Percentiles rank a stretch among this genome's conserved stretches.
Evolutionary conservation across 169 alveolate species (phyloP).

Genomic region (Fabrea salina): DNA sequence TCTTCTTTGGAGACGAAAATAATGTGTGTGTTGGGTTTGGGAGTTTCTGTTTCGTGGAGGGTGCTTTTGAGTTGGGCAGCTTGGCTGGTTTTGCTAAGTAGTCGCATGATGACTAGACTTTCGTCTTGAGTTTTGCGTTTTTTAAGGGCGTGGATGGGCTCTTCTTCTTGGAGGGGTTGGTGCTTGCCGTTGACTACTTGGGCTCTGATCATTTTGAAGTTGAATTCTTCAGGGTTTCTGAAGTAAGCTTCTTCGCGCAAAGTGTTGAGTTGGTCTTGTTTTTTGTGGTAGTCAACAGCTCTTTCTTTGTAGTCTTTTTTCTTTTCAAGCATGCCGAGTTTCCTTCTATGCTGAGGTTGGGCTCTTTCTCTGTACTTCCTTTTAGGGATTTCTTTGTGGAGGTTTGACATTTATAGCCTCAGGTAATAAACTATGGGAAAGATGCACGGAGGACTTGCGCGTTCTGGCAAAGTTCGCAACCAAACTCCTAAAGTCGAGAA

Average conservation of each 20-base stretch:
- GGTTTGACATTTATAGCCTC: constrained; percentile 22
- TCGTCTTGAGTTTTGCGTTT: constrained; percentile 26
- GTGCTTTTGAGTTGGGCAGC: constrained; percentile 25
- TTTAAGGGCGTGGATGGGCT: constrained; percentile 2
- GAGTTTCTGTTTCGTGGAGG: constrained; percentile 43
- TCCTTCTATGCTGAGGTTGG: constrained; percentile 50
- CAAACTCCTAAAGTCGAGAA: too few relatives aligned
- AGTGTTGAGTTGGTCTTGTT: constrained; percentile 51
- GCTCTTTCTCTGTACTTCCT: constrained; percentile 69
- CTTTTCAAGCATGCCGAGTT: constrained; percentile 68
- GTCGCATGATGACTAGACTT: constrained; percentile 26
- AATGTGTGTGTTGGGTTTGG: constrained; percentile 39
- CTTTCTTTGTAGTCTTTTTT: constrained; percentile 68
- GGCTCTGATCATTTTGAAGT: constrained; percentile 60
- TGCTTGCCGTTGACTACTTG: constrained; percentile 50
- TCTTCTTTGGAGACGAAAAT: constrained; percentile 30
- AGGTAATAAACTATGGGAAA: constrained; percentile 15
- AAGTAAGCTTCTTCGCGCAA: constrained; percentile 59
- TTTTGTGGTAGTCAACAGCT: constrained; percentile 61
- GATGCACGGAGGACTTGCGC: too few relatives aligned
- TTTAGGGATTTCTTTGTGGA: constrained; percentile 61
- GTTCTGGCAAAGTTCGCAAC: too few relatives aligned
- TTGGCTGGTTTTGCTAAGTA: constrained; percentile 30
- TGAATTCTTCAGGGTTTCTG: constrained; percentile 75
- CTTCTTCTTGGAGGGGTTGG: background rate